Evolutionary conservation across 441 rosid species (phyloP), one percentile per base, ranked within the genome.

Genomic region (Arabidopsis lyrata): DNA sequence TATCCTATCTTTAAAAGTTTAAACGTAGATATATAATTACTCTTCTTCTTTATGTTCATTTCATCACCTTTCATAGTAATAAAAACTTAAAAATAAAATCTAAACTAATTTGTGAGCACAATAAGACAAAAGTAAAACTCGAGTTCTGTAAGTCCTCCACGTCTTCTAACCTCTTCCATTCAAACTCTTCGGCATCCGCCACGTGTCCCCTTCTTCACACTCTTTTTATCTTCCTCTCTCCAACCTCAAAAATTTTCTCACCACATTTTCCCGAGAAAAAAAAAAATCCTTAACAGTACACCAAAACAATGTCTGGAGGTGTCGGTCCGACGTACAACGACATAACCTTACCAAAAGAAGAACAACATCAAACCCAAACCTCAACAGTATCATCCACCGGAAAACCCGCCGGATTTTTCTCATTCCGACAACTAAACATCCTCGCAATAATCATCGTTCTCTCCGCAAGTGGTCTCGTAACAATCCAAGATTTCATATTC

Each of bases 221-320:
- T 39, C 63, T 27, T 68, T 39, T 10, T 45, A 45, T 32, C 73
- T 66, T 29, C 52, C 22, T 61, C 35, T 50, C 16, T 47, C 52
- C 54, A 58, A 73, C 52, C 61, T 68, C 29, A 12, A 18, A 52
- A 63, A 13, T 0, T 42, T 27, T 59, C 60, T 27, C 36, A n/a
- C n/a, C n/a, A n/a, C n/a, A n/a, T n/a, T n/a, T n/a, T n/a, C n/a
- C n/a, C n/a, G n/a, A n/a, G n/a, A n/a, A n/a, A n/a, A n/a, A n/a
- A n/a, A n/a, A n/a, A n/a, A n/a, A n/a, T n/a, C n/a, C n/a, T n/a
- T n/a, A n/a, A n/a, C n/a, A n/a, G n/a, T n/a, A 57, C 18, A 18
- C 14, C 38, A 48, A 52, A 54, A 70, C 70, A 48, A 93, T 93
- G 97, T 91, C 96, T 27, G 96, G 94, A 52, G 96, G 92, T n/a